A percentile compares a stretch with the other conserved stretches of the same genome.
These are phyloP conservation scores for Blepharisma undulans DNA, from an alignment of 169 alveolate genomes.

Conservation along the genomic window DNA sequence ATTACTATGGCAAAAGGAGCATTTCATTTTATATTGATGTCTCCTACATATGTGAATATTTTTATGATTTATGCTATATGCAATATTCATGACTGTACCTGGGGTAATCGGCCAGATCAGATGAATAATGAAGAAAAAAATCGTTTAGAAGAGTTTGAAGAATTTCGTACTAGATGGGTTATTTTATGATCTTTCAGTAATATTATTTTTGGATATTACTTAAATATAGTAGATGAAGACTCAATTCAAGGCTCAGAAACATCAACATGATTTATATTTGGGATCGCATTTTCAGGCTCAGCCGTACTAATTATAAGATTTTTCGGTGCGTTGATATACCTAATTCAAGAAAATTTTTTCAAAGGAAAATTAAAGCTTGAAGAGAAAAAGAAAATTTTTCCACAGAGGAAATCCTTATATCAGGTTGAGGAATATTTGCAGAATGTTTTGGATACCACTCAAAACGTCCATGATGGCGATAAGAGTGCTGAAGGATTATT, in stretches of 20 bases:
- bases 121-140: background rate
- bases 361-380: background rate
- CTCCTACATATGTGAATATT: slow-evolving; percentile 67
- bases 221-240: background rate
- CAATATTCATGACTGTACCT: slow-evolving; percentile 66
- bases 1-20: slow-evolving; percentile 10
- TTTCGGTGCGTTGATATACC: background rate
- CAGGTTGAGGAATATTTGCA: background rate
- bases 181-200: slow-evolving; percentile 9
- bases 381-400: background rate
- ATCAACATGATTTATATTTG: background rate
- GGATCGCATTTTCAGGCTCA: background rate
- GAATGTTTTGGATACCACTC: background rate
- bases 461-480: background rate
- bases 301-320: background rate
- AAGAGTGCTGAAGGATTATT: background rate
- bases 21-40: slow-evolving; percentile 49
- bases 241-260: background rate
- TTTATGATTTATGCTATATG: slow-evolving; percentile 61
- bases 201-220: background rate
- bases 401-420: background rate
- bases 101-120: slow-evolving; percentile 55
- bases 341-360: background rate
- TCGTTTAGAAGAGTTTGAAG: slow-evolving; percentile 31
- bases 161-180: slow-evolving; percentile 21